These are phyloP conservation scores for Cicer cuneatum DNA, from an alignment of 306 rosid species.

Conservation along the genomic window DNA sequence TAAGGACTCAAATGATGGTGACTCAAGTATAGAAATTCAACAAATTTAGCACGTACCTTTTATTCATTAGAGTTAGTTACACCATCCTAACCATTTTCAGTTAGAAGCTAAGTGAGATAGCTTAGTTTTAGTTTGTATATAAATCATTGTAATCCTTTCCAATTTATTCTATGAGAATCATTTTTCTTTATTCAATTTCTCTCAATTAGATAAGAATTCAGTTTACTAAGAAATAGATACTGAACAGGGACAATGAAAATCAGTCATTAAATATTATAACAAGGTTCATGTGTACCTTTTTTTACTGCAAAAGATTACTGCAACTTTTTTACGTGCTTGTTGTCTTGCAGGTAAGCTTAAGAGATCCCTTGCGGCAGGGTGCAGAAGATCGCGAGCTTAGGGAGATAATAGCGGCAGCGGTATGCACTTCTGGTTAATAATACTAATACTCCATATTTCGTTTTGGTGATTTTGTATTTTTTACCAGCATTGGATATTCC, in stretches of 20 bases:
- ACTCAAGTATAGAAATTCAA: too few relatives aligned
- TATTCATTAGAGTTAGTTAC: too few relatives aligned
- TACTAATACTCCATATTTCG: slow-evolving; percentile 30
- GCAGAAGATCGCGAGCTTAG: slow-evolving; percentile 74
- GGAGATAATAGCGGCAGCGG: slow-evolving; percentile 85
- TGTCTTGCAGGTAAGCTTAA: slow-evolving; percentile 79
- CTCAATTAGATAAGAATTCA: too few relatives aligned
- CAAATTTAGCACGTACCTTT: too few relatives aligned
- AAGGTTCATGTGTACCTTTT: slow-evolving; percentile 18
- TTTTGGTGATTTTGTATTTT: background rate
- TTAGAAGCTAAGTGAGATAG: too few relatives aligned
- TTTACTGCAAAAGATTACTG: slow-evolving; percentile 1
- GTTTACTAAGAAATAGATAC: too few relatives aligned
- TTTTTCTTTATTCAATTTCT: too few relatives aligned
- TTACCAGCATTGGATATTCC: slow-evolving; percentile 8
- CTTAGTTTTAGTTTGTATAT: too few relatives aligned
- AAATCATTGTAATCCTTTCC: too few relatives aligned
- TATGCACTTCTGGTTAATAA: slow-evolving; percentile 46
- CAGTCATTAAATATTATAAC: background rate
- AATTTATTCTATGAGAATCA: too few relatives aligned
- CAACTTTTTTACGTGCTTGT: slow-evolving; percentile 12
- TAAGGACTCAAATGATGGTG: too few relatives aligned
- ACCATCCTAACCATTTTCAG: too few relatives aligned
- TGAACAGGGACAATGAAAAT: background rate
- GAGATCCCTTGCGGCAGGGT: slow-evolving; percentile 83